Evolutionary conservation across 169 alveolate species (phyloP).

Genomic region (Eimeria praecox): DNA sequence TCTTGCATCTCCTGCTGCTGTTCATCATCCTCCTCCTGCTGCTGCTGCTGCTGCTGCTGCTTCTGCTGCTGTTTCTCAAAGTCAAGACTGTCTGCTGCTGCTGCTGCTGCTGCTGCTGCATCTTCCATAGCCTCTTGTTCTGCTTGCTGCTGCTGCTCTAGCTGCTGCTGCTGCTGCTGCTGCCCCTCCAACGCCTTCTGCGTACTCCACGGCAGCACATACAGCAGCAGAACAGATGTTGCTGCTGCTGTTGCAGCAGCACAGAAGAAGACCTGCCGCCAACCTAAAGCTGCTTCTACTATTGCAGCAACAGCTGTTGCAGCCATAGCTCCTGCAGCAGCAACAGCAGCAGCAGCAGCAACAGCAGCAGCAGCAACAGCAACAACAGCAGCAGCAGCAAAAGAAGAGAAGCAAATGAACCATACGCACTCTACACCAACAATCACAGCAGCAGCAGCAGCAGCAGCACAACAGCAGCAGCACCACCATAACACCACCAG

Average conservation of each 20-base stretch:
- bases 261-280: conserved; percentile 85
- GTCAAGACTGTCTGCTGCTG: background rate
- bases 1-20: background rate
- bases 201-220: conserved; percentile 43
- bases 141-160: conserved; percentile 11
- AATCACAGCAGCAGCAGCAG: background rate
- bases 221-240: conserved; percentile 8
- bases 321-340: conserved; percentile 83
- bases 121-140: background rate
- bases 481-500: background rate
- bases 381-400: no score
- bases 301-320: conserved; percentile 86
- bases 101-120: conserved; percentile 30
- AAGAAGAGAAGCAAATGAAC: no score
- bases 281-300: conserved; percentile 82
- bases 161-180: conserved; percentile 37
- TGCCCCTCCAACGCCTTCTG: conserved; percentile 11
- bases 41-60: conserved; percentile 15
- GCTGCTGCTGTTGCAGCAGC: conserved; percentile 79
- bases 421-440: no score
- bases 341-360: conserved; percentile 7
- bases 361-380: background rate
- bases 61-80: background rate
- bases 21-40: background rate
- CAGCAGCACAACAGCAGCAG: background rate